A percentile compares a stretch with the other conserved stretches of the same genome.
Evolutionary conservation across 208 protist species (phyloP).

Genomic region (Acanthamoeba triangularis): DNA sequence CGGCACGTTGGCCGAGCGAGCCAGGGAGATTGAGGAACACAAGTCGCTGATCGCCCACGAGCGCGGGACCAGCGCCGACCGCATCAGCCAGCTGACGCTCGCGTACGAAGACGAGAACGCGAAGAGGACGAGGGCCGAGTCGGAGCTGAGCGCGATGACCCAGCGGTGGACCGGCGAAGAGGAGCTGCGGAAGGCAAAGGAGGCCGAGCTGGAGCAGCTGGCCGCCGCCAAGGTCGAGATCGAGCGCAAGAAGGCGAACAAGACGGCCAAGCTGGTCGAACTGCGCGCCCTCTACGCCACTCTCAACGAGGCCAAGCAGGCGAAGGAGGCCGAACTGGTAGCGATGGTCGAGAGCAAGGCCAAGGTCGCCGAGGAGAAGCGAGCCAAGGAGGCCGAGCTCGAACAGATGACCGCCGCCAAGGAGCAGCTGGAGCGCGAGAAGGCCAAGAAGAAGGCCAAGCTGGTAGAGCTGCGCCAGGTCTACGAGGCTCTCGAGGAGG

Average conservation of each 20-base stretch:
- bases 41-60: not conserved
- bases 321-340: not conserved
- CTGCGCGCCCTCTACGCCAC: not conserved
- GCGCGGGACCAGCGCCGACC: not conserved
- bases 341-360: not conserved
- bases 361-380: too few species aligned
- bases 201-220: constrained; percentile 13
- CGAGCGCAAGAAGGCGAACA: not conserved
- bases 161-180: not conserved
- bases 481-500: not conserved
- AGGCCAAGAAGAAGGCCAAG: not conserved
- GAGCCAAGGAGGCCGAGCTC: too few species aligned
- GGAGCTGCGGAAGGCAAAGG: constrained; percentile 6
- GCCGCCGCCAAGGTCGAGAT: not conserved
- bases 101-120: not conserved
- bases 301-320: not conserved
- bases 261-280: constrained; percentile 16
- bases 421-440: not conserved
- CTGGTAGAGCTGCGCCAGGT: too few species aligned
- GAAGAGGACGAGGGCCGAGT: not conserved
- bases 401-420: not conserved
- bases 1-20: not conserved
- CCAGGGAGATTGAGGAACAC: not conserved
- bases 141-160: not conserved
- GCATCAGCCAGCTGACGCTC: not conserved